phyloP scores from a whole-genome alignment of 2,329 filamentous ascomycete species.

The Penicillium sp. region DNA sequence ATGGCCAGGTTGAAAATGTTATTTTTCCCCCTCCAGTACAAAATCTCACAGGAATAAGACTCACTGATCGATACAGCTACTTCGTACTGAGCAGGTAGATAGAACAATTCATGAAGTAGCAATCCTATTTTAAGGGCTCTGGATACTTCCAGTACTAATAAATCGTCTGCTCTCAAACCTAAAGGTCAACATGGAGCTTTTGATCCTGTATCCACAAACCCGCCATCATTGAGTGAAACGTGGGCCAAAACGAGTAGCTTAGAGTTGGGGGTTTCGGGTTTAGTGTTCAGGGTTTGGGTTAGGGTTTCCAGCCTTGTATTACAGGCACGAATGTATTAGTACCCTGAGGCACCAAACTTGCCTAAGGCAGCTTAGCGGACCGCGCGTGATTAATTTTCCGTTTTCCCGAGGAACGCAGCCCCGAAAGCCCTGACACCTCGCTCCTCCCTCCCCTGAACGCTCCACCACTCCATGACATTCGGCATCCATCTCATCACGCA shows the following conservation, averaged over 20 bases:
- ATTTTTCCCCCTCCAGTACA: neutral
- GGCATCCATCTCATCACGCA: neutral
- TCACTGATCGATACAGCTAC: neutral
- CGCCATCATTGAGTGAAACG: no score
- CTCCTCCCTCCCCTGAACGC: neutral
- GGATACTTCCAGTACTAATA: no score
- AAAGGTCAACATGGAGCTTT: no score
- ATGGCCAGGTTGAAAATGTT: neutral
- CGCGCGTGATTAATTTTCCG: neutral
- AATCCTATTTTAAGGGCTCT: neutral
- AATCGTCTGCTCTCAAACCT: no score
- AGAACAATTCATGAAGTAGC: neutral
- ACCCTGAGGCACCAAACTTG: neutral
- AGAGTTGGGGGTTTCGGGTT: no score
- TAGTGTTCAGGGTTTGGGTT: neutral
- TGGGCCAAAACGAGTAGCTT: no score
- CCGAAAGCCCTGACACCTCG: slow-evolving; percentile 7
- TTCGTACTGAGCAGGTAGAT: neutral
- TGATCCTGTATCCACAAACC: no score
- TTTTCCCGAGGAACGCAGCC: neutral
- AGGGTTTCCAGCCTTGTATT: neutral
- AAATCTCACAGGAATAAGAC: neutral
- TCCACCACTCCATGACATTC: neutral
- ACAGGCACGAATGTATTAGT: rapidly evolving
- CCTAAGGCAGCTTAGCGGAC: neutral